Percentiles rank a stretch among this genome's conserved stretches.
Evolutionary conservation across 305 asterid species (phyloP).

Genomic region (Fraxinus baroniana): DNA sequence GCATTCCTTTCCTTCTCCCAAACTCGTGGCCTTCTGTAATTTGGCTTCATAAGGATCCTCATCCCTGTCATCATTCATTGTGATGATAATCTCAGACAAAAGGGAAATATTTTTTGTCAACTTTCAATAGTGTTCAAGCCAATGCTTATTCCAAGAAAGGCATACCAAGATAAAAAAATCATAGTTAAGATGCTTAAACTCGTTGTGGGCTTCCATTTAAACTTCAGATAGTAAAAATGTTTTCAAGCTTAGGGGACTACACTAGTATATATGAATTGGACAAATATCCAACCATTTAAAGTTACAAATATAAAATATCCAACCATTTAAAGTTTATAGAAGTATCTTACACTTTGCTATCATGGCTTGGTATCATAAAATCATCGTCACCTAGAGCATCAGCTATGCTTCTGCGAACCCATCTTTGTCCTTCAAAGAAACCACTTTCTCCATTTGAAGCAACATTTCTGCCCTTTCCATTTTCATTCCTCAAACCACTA

Average conservation of each 20-base stretch:
- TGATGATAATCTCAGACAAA: slow-evolving; percentile 20
- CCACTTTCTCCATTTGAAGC: slow-evolving; percentile 43
- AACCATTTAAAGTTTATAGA: slow-evolving; percentile 13
- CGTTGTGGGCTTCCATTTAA: neutral
- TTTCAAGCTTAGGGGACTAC: slow-evolving; percentile 7
- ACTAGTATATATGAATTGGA: neutral
- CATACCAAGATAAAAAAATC: slow-evolving; percentile 8
- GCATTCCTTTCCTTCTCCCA: slow-evolving; percentile 38
- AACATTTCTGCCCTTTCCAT: slow-evolving; percentile 37
- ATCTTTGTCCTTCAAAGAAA: slow-evolving; percentile 46
- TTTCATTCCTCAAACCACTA: slow-evolving; percentile 41
- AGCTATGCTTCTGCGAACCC: slow-evolving; percentile 77
- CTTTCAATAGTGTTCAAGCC: slow-evolving; percentile 18
- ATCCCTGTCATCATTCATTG: slow-evolving; percentile 36
- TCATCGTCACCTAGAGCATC: slow-evolving; percentile 98
- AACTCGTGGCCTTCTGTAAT: slow-evolving; percentile 31
- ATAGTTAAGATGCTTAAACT: neutral
- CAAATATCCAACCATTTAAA: slow-evolving; percentile 15
- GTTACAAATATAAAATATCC: slow-evolving; percentile 9
- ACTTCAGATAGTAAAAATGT: neutral
- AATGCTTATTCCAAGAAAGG: slow-evolving; percentile 7
- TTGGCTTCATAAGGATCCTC: slow-evolving; percentile 29
- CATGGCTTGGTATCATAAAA: slow-evolving; percentile 36
- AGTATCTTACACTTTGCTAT: slow-evolving; percentile 48
- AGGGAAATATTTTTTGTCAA: slow-evolving; percentile 5